These are phyloP conservation scores for Scorias spongiosa DNA, from an alignment of 2,329 filamentous ascomycete species.

Conservation along the genomic window DNA sequence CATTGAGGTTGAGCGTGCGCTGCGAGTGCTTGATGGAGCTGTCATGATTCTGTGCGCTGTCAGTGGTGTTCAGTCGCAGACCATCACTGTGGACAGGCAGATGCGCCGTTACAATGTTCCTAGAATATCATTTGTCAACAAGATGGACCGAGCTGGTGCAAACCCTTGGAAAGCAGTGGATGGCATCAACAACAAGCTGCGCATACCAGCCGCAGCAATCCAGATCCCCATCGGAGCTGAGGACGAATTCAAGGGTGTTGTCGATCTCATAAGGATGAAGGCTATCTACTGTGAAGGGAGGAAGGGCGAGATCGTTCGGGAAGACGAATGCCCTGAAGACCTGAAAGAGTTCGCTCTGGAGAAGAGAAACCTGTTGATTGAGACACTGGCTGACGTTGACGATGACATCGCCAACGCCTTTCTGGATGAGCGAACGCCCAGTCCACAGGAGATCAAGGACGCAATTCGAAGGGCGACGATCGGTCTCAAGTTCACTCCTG, in stretches of 20 bases:
- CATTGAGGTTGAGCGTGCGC: conserved; percentile 90
- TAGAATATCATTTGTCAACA: conserved; percentile 92
- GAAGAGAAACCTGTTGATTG: conserved; percentile 73
- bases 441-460: conserved; percentile 68
- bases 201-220: conserved; percentile 79
- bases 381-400: conserved; percentile 92
- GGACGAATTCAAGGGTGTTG: conserved; percentile 80
- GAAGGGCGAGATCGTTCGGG: conserved; percentile 58
- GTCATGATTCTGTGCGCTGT: conserved; percentile 98
- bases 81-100: conserved; percentile 93
- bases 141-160: conserved; percentile 98
- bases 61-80: conserved; percentile 93
- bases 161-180: conserved; percentile 97
- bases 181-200: conserved; percentile 92
- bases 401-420: conserved; percentile 95
- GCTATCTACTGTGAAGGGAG: conserved; percentile 82
- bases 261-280: conserved; percentile 86
- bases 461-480: conserved; percentile 90
- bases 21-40: conserved; percentile 88
- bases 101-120: conserved; percentile 98
- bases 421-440: conserved; percentile 72
- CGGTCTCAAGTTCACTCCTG: conserved; percentile 74
- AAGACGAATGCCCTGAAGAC: conserved; percentile 71
- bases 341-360: conserved; percentile 62
- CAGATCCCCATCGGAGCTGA: conserved; percentile 90